These are phyloP conservation scores for Aegilops umbellulata DNA, from an alignment of 176 grass and related monocot species.

Conservation along the genomic window DNA sequence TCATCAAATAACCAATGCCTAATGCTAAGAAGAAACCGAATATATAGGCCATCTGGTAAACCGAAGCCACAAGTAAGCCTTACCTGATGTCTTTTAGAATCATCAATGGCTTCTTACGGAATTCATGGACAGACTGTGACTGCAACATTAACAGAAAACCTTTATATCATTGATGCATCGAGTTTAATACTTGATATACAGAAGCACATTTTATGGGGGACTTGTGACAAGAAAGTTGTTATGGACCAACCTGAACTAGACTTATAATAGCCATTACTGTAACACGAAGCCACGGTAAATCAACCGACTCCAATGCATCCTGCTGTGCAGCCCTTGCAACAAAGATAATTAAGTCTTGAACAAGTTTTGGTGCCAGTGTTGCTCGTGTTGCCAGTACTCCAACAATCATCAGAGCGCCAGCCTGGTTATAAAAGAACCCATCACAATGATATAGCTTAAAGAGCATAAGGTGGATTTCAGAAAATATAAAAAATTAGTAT, in stretches of 20 bases:
- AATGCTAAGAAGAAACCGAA: not conserved
- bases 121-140: constrained; percentile 64
- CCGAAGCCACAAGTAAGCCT: constrained; percentile 26
- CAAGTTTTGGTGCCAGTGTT: constrained; percentile 65
- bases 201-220: not conserved
- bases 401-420: constrained; percentile 88
- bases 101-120: constrained; percentile 79
- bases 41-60: not conserved
- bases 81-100: constrained; percentile 71
- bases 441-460: constrained; percentile 5
- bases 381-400: constrained; percentile 70
- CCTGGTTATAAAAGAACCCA: constrained; percentile 41
- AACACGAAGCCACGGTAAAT: constrained; percentile 92
- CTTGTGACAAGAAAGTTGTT: constrained; percentile 13
- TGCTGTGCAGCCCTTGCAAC: constrained; percentile 62
- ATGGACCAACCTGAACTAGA: constrained; percentile 70
- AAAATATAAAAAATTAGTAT: not conserved
- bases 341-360: constrained; percentile 74
- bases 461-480: not conserved
- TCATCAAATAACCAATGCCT: constrained; percentile 7
- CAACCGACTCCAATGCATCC: constrained; percentile 60
- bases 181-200: constrained; percentile 7
- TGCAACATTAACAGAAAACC: constrained; percentile 46
- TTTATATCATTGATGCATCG: not conserved
- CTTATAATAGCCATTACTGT: constrained; percentile 84